These are phyloP conservation scores for Saccharata proteae DNA, from an alignment of 2,329 filamentous ascomycete genomes.

Conservation along the genomic window DNA sequence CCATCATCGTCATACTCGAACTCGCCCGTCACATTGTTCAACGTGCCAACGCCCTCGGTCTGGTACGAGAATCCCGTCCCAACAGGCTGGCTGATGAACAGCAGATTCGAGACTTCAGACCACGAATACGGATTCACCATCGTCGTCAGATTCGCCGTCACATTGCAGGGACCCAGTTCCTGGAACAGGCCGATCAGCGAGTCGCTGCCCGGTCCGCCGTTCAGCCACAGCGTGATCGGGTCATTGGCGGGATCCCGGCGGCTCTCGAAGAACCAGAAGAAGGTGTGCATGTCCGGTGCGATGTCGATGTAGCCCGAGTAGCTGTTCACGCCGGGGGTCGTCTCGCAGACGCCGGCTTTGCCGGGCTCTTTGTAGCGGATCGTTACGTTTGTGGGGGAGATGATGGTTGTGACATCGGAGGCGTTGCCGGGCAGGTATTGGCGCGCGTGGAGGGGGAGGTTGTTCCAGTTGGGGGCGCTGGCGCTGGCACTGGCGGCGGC, in stretches of 20 bases:
- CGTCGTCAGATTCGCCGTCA: constrained; percentile 22
- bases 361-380: constrained; percentile 42
- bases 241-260: constrained; percentile 34
- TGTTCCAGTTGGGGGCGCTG: constrained; percentile 2
- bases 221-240: constrained; percentile 41
- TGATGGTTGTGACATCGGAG: constrained; percentile 33
- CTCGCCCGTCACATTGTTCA: constrained; percentile 31
- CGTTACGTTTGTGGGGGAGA: constrained; percentile 31
- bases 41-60: constrained; percentile 15
- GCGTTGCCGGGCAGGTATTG: constrained; percentile 28
- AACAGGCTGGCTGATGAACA: constrained; percentile 51
- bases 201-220: constrained; percentile 41
- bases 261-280: constrained; percentile 41
- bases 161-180: constrained; percentile 27
- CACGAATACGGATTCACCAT: constrained; percentile 45
- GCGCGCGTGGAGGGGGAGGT: constrained; percentile 6
- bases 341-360: constrained; percentile 36
- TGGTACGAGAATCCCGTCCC: constrained; percentile 44
- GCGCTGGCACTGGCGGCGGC: too few species aligned
- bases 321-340: constrained; percentile 37
- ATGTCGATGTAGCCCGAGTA: constrained; percentile 34
- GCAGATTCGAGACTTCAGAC: constrained; percentile 47
- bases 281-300: constrained; percentile 24
- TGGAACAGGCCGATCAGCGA: constrained; percentile 46
- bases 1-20: constrained; percentile 33